phyloP scores from a whole-genome alignment of 495 filamentous ascomycete species.

The Daldinia vernicosa region DNA sequence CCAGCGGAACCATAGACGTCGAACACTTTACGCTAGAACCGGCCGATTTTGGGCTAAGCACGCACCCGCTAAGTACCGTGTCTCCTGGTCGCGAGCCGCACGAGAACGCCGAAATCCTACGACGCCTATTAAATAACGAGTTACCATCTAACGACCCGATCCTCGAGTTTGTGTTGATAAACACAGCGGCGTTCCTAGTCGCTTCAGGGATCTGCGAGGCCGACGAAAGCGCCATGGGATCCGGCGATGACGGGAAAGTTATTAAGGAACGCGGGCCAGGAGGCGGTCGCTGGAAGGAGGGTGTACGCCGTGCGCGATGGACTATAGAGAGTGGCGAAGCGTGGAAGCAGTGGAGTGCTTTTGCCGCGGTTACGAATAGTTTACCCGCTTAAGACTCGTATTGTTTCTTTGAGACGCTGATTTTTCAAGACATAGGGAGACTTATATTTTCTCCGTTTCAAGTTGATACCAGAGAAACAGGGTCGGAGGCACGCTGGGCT shows the following conservation, averaged over 20 bases:
- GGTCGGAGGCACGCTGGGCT: neutral
- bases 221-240: constrained; percentile 76
- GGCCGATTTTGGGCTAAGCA: constrained; percentile 81
- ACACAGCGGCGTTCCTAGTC: constrained; percentile 87
- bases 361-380: constrained; percentile 67
- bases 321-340: constrained; percentile 83
- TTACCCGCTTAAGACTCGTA: constrained; percentile 28
- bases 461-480: constrained; percentile 27
- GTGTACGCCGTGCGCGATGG: constrained; percentile 83
- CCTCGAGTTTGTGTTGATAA: constrained; percentile 91
- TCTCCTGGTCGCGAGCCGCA: constrained; percentile 83
- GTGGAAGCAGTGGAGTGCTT: constrained; percentile 73
- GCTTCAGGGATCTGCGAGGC: constrained; percentile 86
- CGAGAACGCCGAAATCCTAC: constrained; percentile 87
- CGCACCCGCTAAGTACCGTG: constrained; percentile 78
- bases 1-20: constrained; percentile 63
- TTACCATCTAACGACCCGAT: constrained; percentile 80
- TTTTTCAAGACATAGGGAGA: neutral
- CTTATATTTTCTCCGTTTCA: neutral
- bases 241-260: constrained; percentile 70
- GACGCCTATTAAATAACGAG: constrained; percentile 76
- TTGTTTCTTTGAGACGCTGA: neutral
- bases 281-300: constrained; percentile 91
- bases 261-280: constrained; percentile 82
- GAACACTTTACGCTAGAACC: constrained; percentile 81